Evolutionary conservation across 257 asterid species (phyloP).

Genomic region (Cinchona pubescens): DNA sequence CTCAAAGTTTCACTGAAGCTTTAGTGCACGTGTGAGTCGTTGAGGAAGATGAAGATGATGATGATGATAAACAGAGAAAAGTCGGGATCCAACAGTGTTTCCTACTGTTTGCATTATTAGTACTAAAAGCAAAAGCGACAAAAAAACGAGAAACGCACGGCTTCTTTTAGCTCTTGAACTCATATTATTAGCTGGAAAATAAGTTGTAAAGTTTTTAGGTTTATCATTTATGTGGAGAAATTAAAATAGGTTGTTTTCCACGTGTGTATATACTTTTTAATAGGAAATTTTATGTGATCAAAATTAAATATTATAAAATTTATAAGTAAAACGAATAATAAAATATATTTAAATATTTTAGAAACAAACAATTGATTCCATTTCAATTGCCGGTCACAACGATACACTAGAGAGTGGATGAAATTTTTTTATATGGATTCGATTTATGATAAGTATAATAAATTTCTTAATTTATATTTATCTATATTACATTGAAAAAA

Average conservation of each 20-base stretch:
- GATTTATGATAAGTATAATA: no score
- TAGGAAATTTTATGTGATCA: no score
- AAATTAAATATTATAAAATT: no score
- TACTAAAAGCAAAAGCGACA: not conserved
- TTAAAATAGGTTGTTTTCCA: not conserved
- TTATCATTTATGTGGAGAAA: no score
- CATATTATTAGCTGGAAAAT: no score
- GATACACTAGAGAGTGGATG: no score
- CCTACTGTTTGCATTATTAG: constrained; percentile 21
- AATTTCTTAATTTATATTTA: no score
- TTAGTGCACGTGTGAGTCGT: constrained; percentile 39
- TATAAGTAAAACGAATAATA: no score
- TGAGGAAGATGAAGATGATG: no score
- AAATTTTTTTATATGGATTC: no score
- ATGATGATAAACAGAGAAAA: constrained; percentile 6
- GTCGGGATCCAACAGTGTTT: constrained; percentile 19
- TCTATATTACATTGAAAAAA: no score
- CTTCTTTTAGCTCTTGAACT: not conserved
- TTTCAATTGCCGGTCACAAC: not conserved
- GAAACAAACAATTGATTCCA: not conserved
- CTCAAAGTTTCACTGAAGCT: not conserved
- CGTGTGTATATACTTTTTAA: not conserved
- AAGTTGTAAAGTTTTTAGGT: not conserved
- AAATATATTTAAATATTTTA: no score
- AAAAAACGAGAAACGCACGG: not conserved